Evolutionary conservation across 768 basidiomycete genomes (phyloP), one percentile per base, ranked within the genome.

Genomic region (Macrolepiota albuminosa): DNA sequence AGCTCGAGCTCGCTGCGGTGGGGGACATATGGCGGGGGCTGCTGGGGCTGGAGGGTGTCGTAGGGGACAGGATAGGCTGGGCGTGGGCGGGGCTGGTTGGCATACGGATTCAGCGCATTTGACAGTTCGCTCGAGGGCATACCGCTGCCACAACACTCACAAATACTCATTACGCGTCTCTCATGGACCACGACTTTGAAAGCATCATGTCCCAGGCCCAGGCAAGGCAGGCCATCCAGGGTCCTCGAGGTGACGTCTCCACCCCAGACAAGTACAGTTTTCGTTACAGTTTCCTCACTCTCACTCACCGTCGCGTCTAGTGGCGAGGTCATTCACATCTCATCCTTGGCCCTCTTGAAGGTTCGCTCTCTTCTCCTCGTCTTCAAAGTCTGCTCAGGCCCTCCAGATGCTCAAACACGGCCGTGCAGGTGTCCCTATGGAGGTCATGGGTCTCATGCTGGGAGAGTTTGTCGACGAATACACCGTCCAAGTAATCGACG

Each of bases 401-500:
- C 34, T 56, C 4, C 66, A 99, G 95, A 99, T 99, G 97, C 78
- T 99, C 61, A 99, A 99, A 75, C 97, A 99, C 69, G 97, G 97
- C 24, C 89, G 97, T 56, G 95, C 97, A 43, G 97, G 96, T 60
- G 97, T 99, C 31, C 97, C 97, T 9, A 95, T 98, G 91, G 97
- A 99, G 76, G 96, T 98, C 65, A 98, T 99, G 96, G 92, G 93
- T 62, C 84, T 95, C 42, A 95, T 98, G 93, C 81, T 98, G 26
- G 95, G 96, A 14, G 95, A 97, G 72, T 98, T 98, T 66, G 93
- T 98, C 50, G 97, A 99, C 78, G 97, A 98, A 71, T 96, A 96
- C 79, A 90, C 89, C 4, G 87, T 96, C 49, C 88, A 94, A 73
- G 90, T 94, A 46, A 88, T 95, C 72, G 96, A 98, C 71, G 96